Evolutionary conservation across 192 early-diverging fungal genomes (phyloP).

Genomic region (Allomyces macrogynus): DNA sequence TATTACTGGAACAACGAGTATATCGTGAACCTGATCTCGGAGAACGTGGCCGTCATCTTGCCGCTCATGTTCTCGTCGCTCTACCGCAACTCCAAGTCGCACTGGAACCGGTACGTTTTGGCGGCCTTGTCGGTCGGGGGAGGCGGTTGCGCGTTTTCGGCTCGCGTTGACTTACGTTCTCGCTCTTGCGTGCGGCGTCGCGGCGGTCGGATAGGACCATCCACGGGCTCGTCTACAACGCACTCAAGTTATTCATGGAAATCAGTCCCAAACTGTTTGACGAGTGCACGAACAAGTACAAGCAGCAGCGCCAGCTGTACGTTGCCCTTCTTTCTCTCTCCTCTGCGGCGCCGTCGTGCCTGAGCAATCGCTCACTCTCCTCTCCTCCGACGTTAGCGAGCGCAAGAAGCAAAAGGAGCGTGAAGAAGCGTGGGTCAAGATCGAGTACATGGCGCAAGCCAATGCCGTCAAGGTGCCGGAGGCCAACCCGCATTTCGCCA

Average conservation of each 20-base stretch:
- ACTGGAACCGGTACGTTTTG: conserved; percentile 74
- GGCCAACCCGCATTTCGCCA: conserved; percentile 3
- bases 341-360: neutral
- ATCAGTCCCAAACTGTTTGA: conserved; percentile 91
- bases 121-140: neutral
- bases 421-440: conserved; percentile 54
- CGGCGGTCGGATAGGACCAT: conserved; percentile 74
- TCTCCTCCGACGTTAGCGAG: conserved; percentile 35
- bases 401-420: conserved; percentile 60
- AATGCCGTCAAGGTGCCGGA: conserved; percentile 11
- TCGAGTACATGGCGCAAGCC: conserved; percentile 40
- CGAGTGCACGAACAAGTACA: conserved; percentile 83
- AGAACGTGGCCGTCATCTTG: conserved; percentile 75
- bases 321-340: conserved; percentile 8
- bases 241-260: conserved; percentile 92
- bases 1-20: conserved; percentile 99
- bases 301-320: conserved; percentile 67
- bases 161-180: neutral
- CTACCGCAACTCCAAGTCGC: conserved; percentile 82
- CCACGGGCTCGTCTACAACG: conserved; percentile 90
- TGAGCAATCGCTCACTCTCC: neutral
- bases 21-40: conserved; percentile 84
- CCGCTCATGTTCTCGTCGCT: conserved; percentile 91
- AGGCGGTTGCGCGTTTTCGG: neutral
- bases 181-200: too few relatives aligned